phyloP scores from a whole-genome alignment of 2,329 filamentous ascomycete genomes.

The Ophiostoma sp. region DNA sequence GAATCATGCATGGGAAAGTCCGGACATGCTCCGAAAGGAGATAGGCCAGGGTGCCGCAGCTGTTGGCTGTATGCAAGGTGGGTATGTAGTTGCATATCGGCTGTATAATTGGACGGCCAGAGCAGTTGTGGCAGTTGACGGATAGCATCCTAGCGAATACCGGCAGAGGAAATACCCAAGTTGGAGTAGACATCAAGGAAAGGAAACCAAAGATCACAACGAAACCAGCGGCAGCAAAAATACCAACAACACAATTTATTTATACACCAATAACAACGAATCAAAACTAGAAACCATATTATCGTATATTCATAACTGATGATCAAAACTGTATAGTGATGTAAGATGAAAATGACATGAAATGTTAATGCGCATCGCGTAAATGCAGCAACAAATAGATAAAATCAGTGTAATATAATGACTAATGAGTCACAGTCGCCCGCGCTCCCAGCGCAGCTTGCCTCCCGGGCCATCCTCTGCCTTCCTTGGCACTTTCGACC shows the following conservation, averaged over 20 bases:
- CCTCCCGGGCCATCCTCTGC: background rate
- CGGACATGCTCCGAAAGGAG: background rate
- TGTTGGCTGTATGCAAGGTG: background rate
- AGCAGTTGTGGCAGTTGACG: background rate
- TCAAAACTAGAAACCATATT: background rate
- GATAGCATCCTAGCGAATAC: background rate
- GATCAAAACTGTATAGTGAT: background rate
- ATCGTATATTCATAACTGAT: slow-evolving; percentile 7
- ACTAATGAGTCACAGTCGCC: background rate
- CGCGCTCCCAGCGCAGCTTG: background rate
- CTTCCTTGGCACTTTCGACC: background rate
- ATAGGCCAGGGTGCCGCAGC: background rate
- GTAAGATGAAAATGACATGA: background rate
- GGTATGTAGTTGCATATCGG: background rate
- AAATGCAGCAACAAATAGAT: background rate
- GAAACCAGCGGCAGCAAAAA: background rate
- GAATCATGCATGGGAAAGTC: slow-evolving; percentile 1
- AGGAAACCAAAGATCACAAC: background rate
- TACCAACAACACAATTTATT: background rate
- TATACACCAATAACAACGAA: background rate
- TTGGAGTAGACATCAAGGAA: background rate
- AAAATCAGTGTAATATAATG: background rate
- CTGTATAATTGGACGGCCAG: background rate
- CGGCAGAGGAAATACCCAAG: background rate
- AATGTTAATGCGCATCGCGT: background rate